Conservation (phyloP, 116 monocot species). For the Cymodocea nodosa region DNA sequence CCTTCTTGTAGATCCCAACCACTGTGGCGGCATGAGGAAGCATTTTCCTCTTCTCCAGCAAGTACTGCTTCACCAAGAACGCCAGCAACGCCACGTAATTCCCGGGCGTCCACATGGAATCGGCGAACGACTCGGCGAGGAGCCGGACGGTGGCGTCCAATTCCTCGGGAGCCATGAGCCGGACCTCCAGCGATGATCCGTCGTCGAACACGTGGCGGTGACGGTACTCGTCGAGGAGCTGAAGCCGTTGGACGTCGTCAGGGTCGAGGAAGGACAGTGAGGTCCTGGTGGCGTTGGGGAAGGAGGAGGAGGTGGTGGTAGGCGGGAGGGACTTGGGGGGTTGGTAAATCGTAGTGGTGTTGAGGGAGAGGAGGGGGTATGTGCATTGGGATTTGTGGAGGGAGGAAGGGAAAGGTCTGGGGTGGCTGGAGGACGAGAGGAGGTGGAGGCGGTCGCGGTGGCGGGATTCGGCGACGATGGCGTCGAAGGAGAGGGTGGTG, state of each 20-base stretch:
- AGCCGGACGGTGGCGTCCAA: slow-evolving; percentile 29
- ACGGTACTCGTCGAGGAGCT: slow-evolving; percentile 24
- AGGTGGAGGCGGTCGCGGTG: slow-evolving; percentile 1
- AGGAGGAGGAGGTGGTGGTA: neutral
- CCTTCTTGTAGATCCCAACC: slow-evolving; percentile 37
- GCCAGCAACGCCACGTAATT: slow-evolving; percentile 13
- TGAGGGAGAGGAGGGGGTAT: slow-evolving; percentile 9
- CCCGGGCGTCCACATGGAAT: slow-evolving; percentile 23
- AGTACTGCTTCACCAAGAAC: slow-evolving; percentile 49
- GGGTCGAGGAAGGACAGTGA: slow-evolving; percentile 27
- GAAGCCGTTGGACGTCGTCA: slow-evolving; percentile 18
- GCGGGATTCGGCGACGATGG: neutral
- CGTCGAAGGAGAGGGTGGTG: slow-evolving; percentile 8
- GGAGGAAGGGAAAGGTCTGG: neutral
- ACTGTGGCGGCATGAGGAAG: slow-evolving; percentile 49
- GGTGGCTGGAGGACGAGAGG: neutral
- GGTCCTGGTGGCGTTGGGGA: neutral
- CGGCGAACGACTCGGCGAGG: slow-evolving; percentile 52
- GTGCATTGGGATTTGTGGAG: neutral
- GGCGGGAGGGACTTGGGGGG: slow-evolving; percentile 2
- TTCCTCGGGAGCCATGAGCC: slow-evolving; percentile 38
- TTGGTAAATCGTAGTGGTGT: neutral
- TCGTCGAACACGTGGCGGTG: slow-evolving; percentile 13
- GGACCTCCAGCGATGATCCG: slow-evolving; percentile 31
- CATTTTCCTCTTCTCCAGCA: slow-evolving; percentile 36